phyloP scores from a whole-genome alignment of 2,329 filamentous ascomycete species.

The Trichoderma asperellum region DNA sequence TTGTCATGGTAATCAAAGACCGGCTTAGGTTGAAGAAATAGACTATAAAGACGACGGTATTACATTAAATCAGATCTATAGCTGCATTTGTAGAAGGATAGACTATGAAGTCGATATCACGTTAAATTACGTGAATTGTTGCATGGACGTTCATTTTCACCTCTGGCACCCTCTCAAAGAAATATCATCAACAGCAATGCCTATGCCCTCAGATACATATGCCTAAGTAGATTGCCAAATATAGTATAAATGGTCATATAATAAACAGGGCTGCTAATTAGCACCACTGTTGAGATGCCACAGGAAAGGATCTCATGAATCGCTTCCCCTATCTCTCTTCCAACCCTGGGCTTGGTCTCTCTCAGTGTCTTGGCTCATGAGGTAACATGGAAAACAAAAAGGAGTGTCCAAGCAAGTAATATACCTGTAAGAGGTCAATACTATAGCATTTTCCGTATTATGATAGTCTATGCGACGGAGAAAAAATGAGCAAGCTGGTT shows the following conservation, averaged over 20 bases:
- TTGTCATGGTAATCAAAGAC: neutral
- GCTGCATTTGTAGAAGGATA: neutral
- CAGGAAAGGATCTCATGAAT: neutral
- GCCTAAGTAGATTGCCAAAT: neutral
- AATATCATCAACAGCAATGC: neutral
- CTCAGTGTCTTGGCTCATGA: neutral
- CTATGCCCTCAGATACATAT: neutral
- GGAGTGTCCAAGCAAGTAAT: neutral
- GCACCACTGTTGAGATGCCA: neutral
- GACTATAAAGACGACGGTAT: neutral
- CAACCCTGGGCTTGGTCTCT: neutral
- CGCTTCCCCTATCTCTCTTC: neutral
- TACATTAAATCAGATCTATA: neutral
- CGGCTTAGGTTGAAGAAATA: neutral
- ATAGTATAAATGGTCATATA: neutral
- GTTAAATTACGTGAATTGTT: neutral
- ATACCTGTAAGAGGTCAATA: neutral
- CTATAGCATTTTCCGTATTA: neutral
- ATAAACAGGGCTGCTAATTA: neutral
- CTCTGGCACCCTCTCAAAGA: neutral
- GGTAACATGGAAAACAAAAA: neutral
- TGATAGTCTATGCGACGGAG: neutral
- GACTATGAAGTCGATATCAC: neutral
- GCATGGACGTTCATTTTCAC: neutral
- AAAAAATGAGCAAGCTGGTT: neutral